phyloP scores from a whole-genome alignment of 106 monocot species.

The Phalaenopsis equestris region DNA sequence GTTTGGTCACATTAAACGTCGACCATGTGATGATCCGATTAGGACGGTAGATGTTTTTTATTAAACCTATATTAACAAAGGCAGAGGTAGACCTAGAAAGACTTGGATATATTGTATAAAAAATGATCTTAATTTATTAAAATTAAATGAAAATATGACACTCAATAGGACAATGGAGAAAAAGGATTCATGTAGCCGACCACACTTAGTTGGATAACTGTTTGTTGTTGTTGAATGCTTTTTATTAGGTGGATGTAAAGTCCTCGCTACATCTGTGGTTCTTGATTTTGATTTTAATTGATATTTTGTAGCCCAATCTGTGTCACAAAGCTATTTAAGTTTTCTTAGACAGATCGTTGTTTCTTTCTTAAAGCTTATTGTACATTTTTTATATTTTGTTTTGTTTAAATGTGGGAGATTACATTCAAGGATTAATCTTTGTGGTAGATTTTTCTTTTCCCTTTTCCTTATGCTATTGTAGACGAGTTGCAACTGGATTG shows the following conservation, averaged over 20 bases:
- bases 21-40: too few relatives aligned
- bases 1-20: too few relatives aligned
- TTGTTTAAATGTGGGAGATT: neutral
- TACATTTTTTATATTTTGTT: neutral
- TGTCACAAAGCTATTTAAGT: neutral
- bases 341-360: neutral
- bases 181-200: too few relatives aligned
- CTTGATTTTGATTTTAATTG: neutral
- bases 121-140: too few relatives aligned
- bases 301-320: neutral
- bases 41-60: too few relatives aligned
- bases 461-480: neutral
- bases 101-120: too few relatives aligned
- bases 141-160: too few relatives aligned
- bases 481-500: neutral
- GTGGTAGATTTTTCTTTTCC: neutral
- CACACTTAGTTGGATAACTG: too few relatives aligned
- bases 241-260: neutral
- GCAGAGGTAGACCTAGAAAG: too few relatives aligned
- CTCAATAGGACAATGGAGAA: too few relatives aligned
- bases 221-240: neutral
- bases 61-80: too few relatives aligned
- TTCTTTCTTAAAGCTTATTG: neutral
- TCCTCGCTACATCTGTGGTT: neutral
- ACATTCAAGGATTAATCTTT: neutral